Percentiles rank a stretch among this genome's conserved stretches.
Conservation (phyloP, 495 filamentous ascomycete species). For the Aspergillus cavernicola region DNA sequence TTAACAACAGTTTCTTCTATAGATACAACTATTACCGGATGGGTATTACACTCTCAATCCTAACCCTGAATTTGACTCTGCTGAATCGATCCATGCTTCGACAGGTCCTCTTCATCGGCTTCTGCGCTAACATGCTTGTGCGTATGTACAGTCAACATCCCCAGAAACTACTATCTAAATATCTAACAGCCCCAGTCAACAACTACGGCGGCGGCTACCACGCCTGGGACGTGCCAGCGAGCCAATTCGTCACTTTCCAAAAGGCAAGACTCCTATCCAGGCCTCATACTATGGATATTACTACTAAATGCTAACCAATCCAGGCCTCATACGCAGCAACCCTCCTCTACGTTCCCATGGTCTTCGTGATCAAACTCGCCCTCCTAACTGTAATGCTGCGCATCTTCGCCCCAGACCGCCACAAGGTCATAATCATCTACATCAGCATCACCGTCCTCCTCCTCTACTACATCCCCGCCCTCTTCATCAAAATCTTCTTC, state of each 20-base stretch:
- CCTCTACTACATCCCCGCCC: slow-evolving; percentile 26
- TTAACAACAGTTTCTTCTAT: too few relatives aligned
- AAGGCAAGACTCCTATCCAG: neutral
- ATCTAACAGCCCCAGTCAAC: neutral
- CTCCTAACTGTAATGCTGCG: slow-evolving; percentile 32
- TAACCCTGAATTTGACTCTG: neutral
- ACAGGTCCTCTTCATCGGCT: slow-evolving; percentile 4
- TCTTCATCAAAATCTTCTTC: slow-evolving; percentile 32
- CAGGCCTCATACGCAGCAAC: slow-evolving; percentile 17
- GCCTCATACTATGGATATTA: neutral
- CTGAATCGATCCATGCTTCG: too few relatives aligned
- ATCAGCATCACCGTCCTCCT: slow-evolving; percentile 23
- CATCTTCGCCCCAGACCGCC: slow-evolving; percentile 25
- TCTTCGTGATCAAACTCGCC: slow-evolving; percentile 30
- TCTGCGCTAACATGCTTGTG: slow-evolving; percentile 5
- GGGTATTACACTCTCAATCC: neutral
- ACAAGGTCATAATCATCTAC: slow-evolving; percentile 23
- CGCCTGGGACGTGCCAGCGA: slow-evolving; percentile 7
- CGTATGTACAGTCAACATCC: neutral
- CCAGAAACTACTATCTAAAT: neutral
- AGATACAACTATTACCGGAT: slow-evolving; percentile 1
- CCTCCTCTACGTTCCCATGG: slow-evolving; percentile 32
- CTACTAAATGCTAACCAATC: too few relatives aligned
- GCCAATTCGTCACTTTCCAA: neutral
- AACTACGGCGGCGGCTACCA: slow-evolving; percentile 6